These are phyloP conservation scores for Fusarium sp. DNA, from an alignment of 2,329 filamentous ascomycete genomes.

Conservation along the genomic window DNA sequence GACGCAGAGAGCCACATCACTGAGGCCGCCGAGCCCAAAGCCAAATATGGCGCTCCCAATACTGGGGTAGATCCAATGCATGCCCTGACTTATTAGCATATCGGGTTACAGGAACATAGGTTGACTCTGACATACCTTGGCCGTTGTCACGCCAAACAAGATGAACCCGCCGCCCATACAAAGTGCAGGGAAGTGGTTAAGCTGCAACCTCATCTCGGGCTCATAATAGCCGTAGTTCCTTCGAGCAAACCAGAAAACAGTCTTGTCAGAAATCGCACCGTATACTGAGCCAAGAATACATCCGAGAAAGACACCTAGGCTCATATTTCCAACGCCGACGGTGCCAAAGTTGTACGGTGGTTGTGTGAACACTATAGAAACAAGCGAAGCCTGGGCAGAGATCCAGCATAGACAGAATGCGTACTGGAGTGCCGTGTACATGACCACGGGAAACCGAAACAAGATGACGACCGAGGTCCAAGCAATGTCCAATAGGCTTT, in stretches of 20 bases:
- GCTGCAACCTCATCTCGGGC: conserved; percentile 60
- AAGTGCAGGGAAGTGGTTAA: conserved; percentile 48
- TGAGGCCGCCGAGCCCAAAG: conserved; percentile 54
- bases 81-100: conserved; percentile 48
- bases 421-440: conserved; percentile 56
- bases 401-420: conserved; percentile 55
- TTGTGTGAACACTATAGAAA: conserved; percentile 52
- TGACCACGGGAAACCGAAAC: conserved; percentile 53
- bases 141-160: conserved; percentile 55
- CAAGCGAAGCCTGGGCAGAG: conserved; percentile 50
- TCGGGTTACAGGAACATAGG: background rate
- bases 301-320: conserved; percentile 51
- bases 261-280: conserved; percentile 55
- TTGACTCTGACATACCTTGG: conserved; percentile 44
- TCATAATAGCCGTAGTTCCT: conserved; percentile 59
- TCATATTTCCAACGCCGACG: conserved; percentile 44
- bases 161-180: conserved; percentile 52
- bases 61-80: conserved; percentile 58
- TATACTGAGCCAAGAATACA: conserved; percentile 55
- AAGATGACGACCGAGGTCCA: conserved; percentile 17
- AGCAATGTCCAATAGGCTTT: conserved; percentile 23
- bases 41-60: conserved; percentile 53
- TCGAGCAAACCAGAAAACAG: conserved; percentile 53
- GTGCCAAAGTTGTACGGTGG: conserved; percentile 50
- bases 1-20: conserved; percentile 53